phyloP scores from a whole-genome alignment of 805 yeast genomes.

The Hanseniaspora jakobsenii region DNA sequence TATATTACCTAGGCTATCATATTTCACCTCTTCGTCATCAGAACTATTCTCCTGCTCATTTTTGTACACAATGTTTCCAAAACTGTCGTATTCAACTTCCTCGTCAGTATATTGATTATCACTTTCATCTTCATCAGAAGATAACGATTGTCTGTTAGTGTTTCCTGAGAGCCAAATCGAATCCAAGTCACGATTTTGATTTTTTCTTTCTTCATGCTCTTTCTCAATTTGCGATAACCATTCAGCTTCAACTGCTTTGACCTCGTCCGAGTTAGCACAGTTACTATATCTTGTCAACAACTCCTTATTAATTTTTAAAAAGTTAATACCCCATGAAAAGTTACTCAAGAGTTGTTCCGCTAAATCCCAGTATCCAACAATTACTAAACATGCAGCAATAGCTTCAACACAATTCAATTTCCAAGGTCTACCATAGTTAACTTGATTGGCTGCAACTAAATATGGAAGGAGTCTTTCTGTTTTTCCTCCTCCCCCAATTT shows the following conservation, averaged over 20 bases:
- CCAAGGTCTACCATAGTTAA: conserved; percentile 95
- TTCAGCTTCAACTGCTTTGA: conserved; percentile 55
- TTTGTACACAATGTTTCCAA: conserved; percentile 18
- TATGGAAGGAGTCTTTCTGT: conserved; percentile 82
- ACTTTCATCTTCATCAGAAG: not conserved
- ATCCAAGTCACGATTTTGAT: conserved; percentile 42
- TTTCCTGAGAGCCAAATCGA: conserved; percentile 64
- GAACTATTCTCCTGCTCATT: too few relatives aligned
- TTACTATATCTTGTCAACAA: conserved; percentile 58
- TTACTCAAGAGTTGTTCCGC: conserved; percentile 63
- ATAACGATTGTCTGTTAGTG: conserved; percentile 41
- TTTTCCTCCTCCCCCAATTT: conserved; percentile 92
- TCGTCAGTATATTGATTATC: conserved; percentile 9
- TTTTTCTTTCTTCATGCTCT: conserved; percentile 53
- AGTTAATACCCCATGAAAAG: conserved; percentile 90
- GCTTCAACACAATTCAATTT: conserved; percentile 93
- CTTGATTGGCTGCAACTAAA: conserved; percentile 91
- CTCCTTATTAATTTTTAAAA: conserved; percentile 70
- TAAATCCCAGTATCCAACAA: conserved; percentile 84
- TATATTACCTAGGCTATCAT: conserved; percentile 22
- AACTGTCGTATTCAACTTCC: conserved; percentile 20
- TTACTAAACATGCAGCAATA: conserved; percentile 89
- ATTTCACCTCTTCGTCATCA: conserved; percentile 17
- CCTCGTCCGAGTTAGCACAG: conserved; percentile 72
- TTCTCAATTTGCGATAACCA: conserved; percentile 60